Conservation (phyloP, 768 basidiomycete genomes). For the Xerocomellus chrysenteron region DNA sequence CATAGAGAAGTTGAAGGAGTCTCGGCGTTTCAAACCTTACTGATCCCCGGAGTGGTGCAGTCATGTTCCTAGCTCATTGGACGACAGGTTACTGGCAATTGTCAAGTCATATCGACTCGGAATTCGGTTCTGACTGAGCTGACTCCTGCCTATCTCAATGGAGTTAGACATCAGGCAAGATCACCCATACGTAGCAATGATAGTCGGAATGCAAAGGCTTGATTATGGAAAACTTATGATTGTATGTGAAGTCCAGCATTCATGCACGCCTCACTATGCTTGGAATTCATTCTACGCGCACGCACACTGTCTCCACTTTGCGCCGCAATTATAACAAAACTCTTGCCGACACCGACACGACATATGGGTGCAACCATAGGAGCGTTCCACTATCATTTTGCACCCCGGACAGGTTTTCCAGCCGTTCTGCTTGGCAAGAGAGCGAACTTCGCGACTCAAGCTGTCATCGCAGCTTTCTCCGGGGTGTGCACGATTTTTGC, state of each 20-base stretch:
- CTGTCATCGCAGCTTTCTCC: constrained; percentile 43
- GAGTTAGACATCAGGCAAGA: neutral
- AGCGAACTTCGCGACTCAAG: constrained; percentile 39
- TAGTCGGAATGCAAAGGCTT: neutral
- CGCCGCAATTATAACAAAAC: constrained; percentile 27
- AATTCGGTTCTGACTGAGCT: neutral
- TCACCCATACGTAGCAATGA: no score
- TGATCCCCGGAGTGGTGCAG: constrained; percentile 34
- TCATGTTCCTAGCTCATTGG: neutral
- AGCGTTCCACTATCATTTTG: constrained; percentile 51
- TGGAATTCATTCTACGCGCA: neutral
- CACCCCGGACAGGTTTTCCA: constrained; percentile 69
- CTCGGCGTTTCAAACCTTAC: constrained; percentile 86
- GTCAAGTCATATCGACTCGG: no score
- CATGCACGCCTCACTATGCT: neutral
- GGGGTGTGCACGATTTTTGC: constrained; percentile 47
- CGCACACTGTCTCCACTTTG: constrained; percentile 1
- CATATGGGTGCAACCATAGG: constrained; percentile 58
- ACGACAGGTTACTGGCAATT: neutral
- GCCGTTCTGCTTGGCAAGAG: constrained; percentile 43
- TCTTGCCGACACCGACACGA: constrained; percentile 44
- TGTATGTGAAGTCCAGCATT: neutral
- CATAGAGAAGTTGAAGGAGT: constrained; percentile 51
- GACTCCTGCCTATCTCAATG: neutral
- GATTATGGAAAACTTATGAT: neutral